Percentiles rank a stretch among this genome's conserved stretches.
phyloP scores from a whole-genome alignment of 805 yeast genomes.

The Spathaspora girioi region DNA sequence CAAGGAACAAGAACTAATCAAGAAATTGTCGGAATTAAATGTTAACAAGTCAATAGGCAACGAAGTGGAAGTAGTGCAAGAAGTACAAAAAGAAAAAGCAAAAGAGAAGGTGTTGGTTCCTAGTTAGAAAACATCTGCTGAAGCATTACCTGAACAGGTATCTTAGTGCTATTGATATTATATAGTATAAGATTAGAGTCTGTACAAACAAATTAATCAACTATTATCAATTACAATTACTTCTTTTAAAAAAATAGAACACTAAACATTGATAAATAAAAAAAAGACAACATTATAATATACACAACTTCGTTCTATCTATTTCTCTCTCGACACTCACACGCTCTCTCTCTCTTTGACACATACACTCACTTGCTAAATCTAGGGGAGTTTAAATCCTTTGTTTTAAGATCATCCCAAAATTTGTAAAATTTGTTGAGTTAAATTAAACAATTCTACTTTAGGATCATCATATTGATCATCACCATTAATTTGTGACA shows the following conservation, averaged over 20 bases:
- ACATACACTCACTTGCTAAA: background rate
- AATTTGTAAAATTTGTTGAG: slow-evolving; percentile 62
- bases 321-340: background rate
- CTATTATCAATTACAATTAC: background rate
- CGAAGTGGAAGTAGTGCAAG: slow-evolving; percentile 1
- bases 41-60: slow-evolving; percentile 3
- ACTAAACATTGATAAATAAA: background rate
- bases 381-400: background rate
- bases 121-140: background rate
- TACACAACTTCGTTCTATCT: background rate
- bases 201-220: background rate
- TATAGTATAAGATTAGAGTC: background rate
- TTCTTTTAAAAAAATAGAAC: background rate
- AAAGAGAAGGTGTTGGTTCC: slow-evolving; percentile 2
- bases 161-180: too few relatives aligned
- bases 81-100: background rate
- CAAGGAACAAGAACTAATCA: slow-evolving; percentile 4
- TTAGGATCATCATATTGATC: slow-evolving; percentile 59
- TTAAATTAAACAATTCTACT: slow-evolving; percentile 59
- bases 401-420: slow-evolving; percentile 30
- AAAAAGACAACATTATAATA: background rate
- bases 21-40: slow-evolving; percentile 10
- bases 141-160: too few relatives aligned
- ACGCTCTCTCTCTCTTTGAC: background rate
- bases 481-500: slow-evolving; percentile 17